These are phyloP conservation scores for Candida boleticola DNA, from an alignment of 805 yeast species.

Conservation along the genomic window DNA sequence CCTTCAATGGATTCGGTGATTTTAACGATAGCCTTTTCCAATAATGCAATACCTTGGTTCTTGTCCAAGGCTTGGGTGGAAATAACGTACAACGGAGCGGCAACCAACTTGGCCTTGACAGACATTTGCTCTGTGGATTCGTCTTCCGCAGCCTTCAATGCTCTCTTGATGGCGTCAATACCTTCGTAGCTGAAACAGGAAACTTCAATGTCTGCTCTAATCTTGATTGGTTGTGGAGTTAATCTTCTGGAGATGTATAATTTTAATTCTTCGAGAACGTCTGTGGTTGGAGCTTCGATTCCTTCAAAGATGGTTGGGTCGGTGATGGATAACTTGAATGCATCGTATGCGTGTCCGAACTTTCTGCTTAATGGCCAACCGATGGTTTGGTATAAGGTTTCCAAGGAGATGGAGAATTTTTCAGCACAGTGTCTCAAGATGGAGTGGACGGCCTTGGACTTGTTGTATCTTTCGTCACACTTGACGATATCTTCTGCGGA, in stretches of 20 bases:
- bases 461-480: constrained; percentile 96
- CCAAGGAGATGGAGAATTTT: constrained; percentile 85
- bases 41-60: constrained; percentile 76
- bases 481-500: constrained; percentile 95
- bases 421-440: constrained; percentile 98
- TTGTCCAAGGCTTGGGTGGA: constrained; percentile 93
- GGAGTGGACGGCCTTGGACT: constrained; percentile 97
- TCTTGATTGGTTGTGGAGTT: constrained; percentile 97
- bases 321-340: constrained; percentile 93
- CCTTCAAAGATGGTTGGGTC: constrained; percentile 86
- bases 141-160: constrained; percentile 83
- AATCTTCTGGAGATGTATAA: constrained; percentile 86
- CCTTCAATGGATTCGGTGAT: constrained; percentile 67
- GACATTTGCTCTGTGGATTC: constrained; percentile 81
- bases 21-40: constrained; percentile 76
- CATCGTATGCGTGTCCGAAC: constrained; percentile 96
- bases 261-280: constrained; percentile 79
- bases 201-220: constrained; percentile 98
- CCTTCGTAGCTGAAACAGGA: constrained; percentile 98
- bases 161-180: constrained; percentile 91
- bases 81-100: constrained; percentile 94
- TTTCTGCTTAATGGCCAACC: constrained; percentile 98
- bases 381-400: constrained; percentile 77
- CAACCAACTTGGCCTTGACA: constrained; percentile 91
- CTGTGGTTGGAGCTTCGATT: constrained; percentile 66